These are phyloP conservation scores for Penicillium sp. DNA, from an alignment of 2,329 filamentous ascomycete genomes.

Conservation along the genomic window DNA sequence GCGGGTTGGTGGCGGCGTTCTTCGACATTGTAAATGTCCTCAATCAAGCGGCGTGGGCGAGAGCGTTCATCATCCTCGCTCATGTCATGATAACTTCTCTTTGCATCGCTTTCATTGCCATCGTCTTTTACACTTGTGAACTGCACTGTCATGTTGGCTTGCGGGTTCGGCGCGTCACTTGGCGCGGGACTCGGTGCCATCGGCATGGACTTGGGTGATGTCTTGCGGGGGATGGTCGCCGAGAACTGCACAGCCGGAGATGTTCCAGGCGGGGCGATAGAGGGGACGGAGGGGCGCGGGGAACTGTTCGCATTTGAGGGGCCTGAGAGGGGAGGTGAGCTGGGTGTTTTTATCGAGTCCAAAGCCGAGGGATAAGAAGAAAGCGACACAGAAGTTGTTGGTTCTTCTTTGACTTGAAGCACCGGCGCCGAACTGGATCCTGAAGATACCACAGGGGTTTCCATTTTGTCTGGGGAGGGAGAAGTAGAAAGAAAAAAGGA, in stretches of 20 bases:
- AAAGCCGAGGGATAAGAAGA: constrained; percentile 14
- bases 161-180: constrained; percentile 8
- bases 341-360: constrained; percentile 3
- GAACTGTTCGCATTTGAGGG: constrained; percentile 19
- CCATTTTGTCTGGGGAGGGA: not conserved
- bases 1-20: constrained; percentile 62
- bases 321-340: constrained; percentile 29
- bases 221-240: constrained; percentile 19
- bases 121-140: constrained; percentile 31
- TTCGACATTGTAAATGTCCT: constrained; percentile 73
- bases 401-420: not conserved
- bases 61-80: constrained; percentile 32
- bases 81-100: constrained; percentile 33
- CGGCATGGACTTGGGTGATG: constrained; percentile 1
- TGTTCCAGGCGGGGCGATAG: constrained; percentile 28
- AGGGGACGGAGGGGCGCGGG: constrained; percentile 8
- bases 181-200: constrained; percentile 19
- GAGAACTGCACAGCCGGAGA: constrained; percentile 23
- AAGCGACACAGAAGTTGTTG: not conserved
- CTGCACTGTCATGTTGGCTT: constrained; percentile 26
- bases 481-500: constrained; percentile 7
- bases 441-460: not conserved
- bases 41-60: constrained; percentile 57
- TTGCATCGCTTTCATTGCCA: constrained; percentile 26
- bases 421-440: not conserved